Conservation (phyloP, 305 asterid genomes). For the Fraxinus angustifolia region DNA sequence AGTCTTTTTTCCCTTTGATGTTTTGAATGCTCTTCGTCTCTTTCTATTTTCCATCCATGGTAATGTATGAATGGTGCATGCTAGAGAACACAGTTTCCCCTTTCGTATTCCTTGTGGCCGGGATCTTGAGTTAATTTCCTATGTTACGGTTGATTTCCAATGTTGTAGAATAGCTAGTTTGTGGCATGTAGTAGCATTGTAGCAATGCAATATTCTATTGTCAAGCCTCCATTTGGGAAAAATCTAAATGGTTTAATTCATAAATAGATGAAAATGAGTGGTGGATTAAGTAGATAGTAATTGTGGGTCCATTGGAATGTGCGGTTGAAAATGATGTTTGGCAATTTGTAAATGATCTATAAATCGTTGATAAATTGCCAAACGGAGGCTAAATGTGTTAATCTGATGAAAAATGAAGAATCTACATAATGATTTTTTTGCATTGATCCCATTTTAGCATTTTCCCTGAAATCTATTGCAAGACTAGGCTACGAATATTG, state of each 20-base stretch:
- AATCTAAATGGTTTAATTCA: background rate
- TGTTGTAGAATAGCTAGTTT: background rate
- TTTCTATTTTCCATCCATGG: background rate
- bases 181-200: conserved; percentile 10
- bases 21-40: conserved; percentile 3
- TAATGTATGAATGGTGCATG: background rate
- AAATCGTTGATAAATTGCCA: background rate
- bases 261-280: background rate
- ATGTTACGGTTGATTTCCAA: background rate
- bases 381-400: background rate
- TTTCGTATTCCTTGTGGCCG: background rate
- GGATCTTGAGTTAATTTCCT: background rate
- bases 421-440: conserved; percentile 1
- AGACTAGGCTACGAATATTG: background rate
- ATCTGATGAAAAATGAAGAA: conserved; percentile 10
- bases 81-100: background rate
- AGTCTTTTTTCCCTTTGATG: conserved; percentile 1
- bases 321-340: background rate
- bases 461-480: conserved; percentile 10
- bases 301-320: background rate
- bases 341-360: background rate
- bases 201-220: conserved; percentile 1
- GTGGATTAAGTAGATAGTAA: background rate
- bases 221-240: background rate
- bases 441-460: background rate